Percentiles rank a stretch among this genome's conserved stretches.
These are phyloP conservation scores for Entophlyctis luteolus DNA, from an alignment of 192 early-diverging fungal genomes.

Conservation along the genomic window DNA sequence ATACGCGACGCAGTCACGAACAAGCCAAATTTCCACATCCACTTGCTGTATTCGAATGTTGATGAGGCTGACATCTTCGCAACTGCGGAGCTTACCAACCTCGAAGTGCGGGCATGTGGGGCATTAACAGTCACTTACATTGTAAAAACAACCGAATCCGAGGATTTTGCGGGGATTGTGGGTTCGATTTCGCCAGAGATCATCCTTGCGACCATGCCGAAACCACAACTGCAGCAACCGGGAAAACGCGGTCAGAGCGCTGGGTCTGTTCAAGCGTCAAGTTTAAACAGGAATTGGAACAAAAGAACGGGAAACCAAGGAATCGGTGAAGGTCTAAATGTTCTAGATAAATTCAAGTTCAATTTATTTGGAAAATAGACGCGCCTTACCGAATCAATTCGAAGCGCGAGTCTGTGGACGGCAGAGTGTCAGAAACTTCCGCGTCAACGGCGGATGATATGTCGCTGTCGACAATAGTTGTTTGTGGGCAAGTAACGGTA, in stretches of 20 bases:
- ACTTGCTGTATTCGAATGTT: constrained; percentile 20
- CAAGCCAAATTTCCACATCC: constrained; percentile 7
- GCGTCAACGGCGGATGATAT: not conserved
- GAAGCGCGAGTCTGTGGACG: no score
- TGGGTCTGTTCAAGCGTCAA: no score
- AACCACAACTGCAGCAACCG: no score
- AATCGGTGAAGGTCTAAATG: no score
- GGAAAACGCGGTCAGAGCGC: no score
- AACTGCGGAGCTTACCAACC: constrained; percentile 6
- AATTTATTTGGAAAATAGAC: no score
- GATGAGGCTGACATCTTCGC: constrained; percentile 28
- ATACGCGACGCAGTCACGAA: constrained; percentile 22
- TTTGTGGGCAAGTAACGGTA: constrained; percentile 34
- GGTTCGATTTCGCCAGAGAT: constrained; percentile 16
- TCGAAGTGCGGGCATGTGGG: constrained; percentile 12
- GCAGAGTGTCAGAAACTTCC: no score
- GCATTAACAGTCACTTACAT: constrained; percentile 22
- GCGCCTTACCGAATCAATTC: no score
- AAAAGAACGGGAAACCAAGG: no score
- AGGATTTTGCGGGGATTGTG: constrained; percentile 6
- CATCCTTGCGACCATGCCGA: constrained; percentile 32
- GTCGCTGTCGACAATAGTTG: constrained; percentile 16
- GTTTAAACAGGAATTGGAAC: no score
- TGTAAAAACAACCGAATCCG: not conserved
- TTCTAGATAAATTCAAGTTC: no score